Evolutionary conservation across 805 yeast genomes (phyloP), one percentile per base, ranked within the genome.

Genomic region (Candida koratica): DNA sequence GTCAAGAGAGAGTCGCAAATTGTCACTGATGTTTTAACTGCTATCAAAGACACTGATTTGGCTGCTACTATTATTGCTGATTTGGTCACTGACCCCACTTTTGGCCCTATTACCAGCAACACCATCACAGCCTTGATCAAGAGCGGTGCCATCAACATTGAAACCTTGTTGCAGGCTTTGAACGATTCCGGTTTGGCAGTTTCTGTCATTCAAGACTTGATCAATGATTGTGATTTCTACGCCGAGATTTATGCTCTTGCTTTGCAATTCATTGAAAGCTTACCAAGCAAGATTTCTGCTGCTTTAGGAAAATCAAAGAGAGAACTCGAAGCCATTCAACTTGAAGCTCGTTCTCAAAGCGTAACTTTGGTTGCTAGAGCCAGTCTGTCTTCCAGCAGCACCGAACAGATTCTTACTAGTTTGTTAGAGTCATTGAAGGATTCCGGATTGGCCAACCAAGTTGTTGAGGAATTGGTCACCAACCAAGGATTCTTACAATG

Each of bases 391-490:
- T 18, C 25, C 18, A n/a, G n/a, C n/a, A n/a, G n/a, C n/a, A 25
- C 25, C 8, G 16, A 42, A 23, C 47, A 38, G 9, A 39, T 60
- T 24, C 48, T 66, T 31, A 50, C 60, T 36, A 48, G 58, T 34
- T 61, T 66, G 47, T 55, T 66, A 63, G 69, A 64, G 48, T 65
- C 72, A 1, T 62, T 66, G 50, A 64, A 63, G 49, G 43, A 58
- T 28, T 65, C 71, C 15, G 71, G 71, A 28, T 62, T 66, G 48
- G 70, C 68, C 26, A 42, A 53, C 14, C 56, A 52, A 19, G 69
- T 66, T 37, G 67, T 66, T 30, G 46, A 55, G 28, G 48, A 59
- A 5, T 63, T 66, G 46, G 53, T 66, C 41, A 55, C 56, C 24
- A 67, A 66, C 45, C 54, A 56, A 15, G 50, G 52, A 14, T 66